These are phyloP conservation scores for Suillus ampliporus DNA, from an alignment of 768 basidiomycete species.

Conservation along the genomic window DNA sequence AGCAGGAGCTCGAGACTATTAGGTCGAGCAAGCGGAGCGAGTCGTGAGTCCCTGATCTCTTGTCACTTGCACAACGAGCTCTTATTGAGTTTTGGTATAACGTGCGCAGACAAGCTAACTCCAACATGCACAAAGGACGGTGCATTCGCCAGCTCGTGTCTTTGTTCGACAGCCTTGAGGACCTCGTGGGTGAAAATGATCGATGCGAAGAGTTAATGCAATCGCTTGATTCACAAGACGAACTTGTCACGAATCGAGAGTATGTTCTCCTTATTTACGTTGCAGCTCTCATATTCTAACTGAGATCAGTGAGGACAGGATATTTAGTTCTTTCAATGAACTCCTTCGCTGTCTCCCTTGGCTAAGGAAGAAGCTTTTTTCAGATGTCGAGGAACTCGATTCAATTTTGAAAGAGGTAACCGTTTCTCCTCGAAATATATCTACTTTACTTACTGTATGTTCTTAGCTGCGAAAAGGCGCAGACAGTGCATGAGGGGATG, in stretches of 20 bases:
- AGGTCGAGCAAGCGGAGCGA: not conserved
- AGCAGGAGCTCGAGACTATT: not conserved
- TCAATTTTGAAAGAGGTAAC: no score
- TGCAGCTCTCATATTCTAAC: no score
- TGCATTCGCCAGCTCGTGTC: slow-evolving; percentile 11
- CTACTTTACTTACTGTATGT: not conserved
- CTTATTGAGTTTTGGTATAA: no score
- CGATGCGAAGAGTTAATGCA: not conserved
- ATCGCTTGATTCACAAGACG: slow-evolving; percentile 4
- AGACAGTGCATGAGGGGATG: slow-evolving; percentile 16
- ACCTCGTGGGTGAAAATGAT: slow-evolving; percentile 18
- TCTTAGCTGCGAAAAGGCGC: slow-evolving; percentile 7
- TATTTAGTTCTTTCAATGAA: slow-evolving; percentile 7
- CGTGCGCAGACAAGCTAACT: not conserved
- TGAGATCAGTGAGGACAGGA: slow-evolving; percentile 5
- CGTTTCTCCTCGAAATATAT: not conserved
- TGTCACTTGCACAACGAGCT: no score
- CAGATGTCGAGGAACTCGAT: not conserved
- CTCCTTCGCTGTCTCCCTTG: slow-evolving; percentile 11
- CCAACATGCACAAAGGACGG: not conserved
- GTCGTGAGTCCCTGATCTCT: no score
- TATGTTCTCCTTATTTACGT: no score
- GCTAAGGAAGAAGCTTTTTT: not conserved
- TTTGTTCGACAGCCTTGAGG: slow-evolving; percentile 12
- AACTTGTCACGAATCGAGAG: slow-evolving; percentile 10